Conservation (phyloP, 2,329 filamentous ascomycete genomes). For the Trichoderma harzianum region DNA sequence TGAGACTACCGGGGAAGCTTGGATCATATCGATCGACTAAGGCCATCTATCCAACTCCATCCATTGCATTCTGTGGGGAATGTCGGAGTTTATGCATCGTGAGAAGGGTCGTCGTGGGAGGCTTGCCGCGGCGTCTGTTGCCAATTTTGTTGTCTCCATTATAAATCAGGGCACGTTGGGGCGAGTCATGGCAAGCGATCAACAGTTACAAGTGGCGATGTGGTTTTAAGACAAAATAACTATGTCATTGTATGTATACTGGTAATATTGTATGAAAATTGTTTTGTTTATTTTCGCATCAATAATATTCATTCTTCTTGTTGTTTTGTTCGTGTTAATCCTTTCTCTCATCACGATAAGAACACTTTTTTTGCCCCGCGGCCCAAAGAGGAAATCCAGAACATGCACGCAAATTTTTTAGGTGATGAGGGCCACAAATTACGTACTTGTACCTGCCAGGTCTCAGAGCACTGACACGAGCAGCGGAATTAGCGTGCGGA, state of each 20-base stretch:
- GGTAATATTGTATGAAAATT: background rate
- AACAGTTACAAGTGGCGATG: background rate
- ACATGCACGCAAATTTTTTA: background rate
- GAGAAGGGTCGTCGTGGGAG: background rate
- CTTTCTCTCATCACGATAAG: background rate
- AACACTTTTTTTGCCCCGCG: background rate
- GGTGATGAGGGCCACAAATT: slow-evolving; percentile 12
- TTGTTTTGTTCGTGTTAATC: background rate
- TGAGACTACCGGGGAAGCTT: slow-evolving; percentile 2
- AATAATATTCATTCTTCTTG: background rate
- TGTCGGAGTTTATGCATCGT: background rate
- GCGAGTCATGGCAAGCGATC: background rate
- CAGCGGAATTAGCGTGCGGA: background rate
- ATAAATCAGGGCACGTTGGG: background rate
- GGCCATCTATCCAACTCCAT: background rate
- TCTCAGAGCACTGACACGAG: background rate
- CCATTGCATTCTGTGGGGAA: slow-evolving; percentile 15
- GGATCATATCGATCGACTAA: background rate
- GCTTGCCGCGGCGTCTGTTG: background rate
- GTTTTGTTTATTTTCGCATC: background rate
- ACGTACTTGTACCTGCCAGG: background rate
- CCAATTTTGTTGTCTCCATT: background rate
- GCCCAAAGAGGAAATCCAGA: background rate
- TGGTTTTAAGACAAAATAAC: background rate
- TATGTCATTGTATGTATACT: background rate